phyloP scores from a whole-genome alignment of 2,329 filamentous ascomycete genomes.

The Verticillium klebahnii region DNA sequence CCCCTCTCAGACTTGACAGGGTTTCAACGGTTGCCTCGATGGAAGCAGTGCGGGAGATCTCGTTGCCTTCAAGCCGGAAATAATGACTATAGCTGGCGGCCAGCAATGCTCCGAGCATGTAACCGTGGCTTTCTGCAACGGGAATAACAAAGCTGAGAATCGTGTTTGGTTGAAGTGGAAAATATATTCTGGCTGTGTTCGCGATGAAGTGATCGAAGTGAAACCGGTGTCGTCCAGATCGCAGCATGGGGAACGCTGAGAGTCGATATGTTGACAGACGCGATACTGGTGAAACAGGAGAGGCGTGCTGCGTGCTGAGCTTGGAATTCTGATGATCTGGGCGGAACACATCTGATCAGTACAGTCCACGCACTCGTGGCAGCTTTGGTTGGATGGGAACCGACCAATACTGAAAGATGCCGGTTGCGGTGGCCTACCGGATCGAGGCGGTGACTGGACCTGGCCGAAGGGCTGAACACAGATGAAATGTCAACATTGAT shows the following conservation, averaged over 20 bases:
- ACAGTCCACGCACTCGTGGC: too few species aligned
- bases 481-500: too few species aligned
- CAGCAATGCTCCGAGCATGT: neutral
- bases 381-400: too few species aligned
- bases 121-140: neutral
- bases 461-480: too few species aligned
- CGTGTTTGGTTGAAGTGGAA: neutral
- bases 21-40: neutral
- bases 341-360: too few species aligned
- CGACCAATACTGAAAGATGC: neutral
- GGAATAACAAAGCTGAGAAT: neutral
- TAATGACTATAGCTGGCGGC: neutral
- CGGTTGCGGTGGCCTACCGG: neutral
- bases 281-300: neutral
- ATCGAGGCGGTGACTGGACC: too few species aligned
- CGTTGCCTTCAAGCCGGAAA: neutral
- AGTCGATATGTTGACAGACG: neutral
- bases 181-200: neutral
- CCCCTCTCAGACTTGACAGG: neutral
- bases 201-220: neutral
- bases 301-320: neutral
- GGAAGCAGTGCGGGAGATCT: neutral
- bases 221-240: neutral
- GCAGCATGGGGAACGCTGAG: neutral
- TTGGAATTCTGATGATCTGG: neutral